These are phyloP conservation scores for Aspergillus incahuasiensis DNA, from an alignment of 495 filamentous ascomycete genomes.

Conservation along the genomic window DNA sequence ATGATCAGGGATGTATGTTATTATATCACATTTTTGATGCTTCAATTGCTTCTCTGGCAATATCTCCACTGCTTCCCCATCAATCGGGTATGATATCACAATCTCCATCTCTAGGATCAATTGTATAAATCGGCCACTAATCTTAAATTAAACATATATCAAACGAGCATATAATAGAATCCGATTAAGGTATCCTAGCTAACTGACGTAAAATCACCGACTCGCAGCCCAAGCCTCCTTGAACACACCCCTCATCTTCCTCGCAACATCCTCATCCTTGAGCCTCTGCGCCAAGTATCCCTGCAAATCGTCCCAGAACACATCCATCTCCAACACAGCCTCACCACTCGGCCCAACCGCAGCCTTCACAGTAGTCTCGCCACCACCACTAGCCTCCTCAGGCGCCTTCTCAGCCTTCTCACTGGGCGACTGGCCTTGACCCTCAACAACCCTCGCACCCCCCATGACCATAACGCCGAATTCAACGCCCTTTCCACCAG, in stretches of 20 bases:
- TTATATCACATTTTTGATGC: conserved; percentile 9
- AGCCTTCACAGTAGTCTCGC: conserved; percentile 28
- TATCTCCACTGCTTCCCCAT: not conserved
- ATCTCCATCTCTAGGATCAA: too few species aligned
- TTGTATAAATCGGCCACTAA: not conserved
- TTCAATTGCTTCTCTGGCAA: not conserved
- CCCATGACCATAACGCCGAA: conserved; percentile 86
- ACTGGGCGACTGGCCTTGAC: conserved; percentile 22
- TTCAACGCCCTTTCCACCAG: conserved; percentile 51
- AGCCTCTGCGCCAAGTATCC: conserved; percentile 75
- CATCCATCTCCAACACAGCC: conserved; percentile 59
- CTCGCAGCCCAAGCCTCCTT: conserved; percentile 58
- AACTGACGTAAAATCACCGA: conserved; percentile 3
- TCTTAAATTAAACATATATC: not conserved
- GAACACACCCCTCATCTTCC: conserved; percentile 61
- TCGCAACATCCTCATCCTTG: conserved; percentile 64
- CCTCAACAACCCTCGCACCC: conserved; percentile 37
- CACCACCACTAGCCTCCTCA: conserved; percentile 27
- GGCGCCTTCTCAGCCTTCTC: conserved; percentile 17
- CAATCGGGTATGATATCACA: not conserved
- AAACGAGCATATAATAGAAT: not conserved
- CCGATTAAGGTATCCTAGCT: not conserved
- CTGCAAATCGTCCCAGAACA: conserved; percentile 85
- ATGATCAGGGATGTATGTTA: conserved; percentile 9
- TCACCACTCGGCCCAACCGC: conserved; percentile 53